Evolutionary conservation across 225 moss, liverwort and hornwort species (phyloP).

Genomic region (Climacium dendroides): DNA sequence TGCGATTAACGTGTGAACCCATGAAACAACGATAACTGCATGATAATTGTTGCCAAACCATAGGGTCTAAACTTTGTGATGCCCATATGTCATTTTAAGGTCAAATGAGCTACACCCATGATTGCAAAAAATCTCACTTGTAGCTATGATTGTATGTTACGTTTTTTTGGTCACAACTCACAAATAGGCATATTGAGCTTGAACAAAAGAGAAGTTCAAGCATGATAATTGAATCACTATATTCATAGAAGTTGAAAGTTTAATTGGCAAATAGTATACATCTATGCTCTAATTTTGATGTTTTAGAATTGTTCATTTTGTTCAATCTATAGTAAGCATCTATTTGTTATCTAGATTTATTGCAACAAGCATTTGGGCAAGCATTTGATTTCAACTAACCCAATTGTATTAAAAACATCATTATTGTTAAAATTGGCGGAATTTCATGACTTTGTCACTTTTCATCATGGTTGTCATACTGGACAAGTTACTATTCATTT

Average conservation of each 20-base stretch:
- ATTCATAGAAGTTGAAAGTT: neutral
- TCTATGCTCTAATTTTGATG: neutral
- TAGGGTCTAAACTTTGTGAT: too few species aligned
- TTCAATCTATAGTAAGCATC: too few species aligned
- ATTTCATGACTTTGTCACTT: neutral
- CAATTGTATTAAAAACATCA: neutral
- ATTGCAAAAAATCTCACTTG: neutral
- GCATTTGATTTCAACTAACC: neutral
- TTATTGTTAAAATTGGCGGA: neutral
- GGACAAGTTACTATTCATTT: too few species aligned
- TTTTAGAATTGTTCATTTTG: neutral
- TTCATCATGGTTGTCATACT: too few species aligned
- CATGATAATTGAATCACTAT: neutral
- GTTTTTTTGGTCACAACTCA: neutral
- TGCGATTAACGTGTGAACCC: too few species aligned
- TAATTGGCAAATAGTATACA: too few species aligned
- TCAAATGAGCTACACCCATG: too few species aligned
- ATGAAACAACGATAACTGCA: too few species aligned
- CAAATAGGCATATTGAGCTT: neutral
- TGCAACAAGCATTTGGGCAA: neutral
- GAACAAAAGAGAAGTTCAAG: too few species aligned
- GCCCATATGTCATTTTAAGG: neutral
- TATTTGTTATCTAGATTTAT: neutral
- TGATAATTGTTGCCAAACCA: too few species aligned
- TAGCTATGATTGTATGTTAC: fast-evolving